Evolutionary conservation across 768 basidiomycete genomes (phyloP).

Genomic region (Agrocybe praecox): DNA sequence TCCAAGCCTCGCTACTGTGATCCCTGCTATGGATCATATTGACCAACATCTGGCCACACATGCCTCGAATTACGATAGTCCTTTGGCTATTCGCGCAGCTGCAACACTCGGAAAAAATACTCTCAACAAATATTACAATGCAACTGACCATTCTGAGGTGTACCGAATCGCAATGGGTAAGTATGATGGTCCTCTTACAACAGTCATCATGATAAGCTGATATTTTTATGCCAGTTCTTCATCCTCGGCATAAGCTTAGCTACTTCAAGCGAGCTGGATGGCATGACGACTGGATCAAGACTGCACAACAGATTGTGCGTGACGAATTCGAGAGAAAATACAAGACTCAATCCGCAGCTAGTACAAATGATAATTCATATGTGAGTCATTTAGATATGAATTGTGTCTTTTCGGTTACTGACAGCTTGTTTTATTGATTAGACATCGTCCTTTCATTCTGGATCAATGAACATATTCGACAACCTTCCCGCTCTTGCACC

Average conservation of each 20-base stretch:
- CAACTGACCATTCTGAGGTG: constrained; percentile 30
- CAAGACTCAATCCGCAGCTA: neutral
- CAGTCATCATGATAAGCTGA: neutral
- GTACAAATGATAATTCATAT: no score
- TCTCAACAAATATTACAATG: constrained; percentile 33
- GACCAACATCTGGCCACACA: constrained; percentile 12
- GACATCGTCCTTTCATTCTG: no score
- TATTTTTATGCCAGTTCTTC: constrained; percentile 22
- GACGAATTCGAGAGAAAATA: constrained; percentile 14
- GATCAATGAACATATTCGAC: constrained; percentile 30
- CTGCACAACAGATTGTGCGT: constrained; percentile 14
- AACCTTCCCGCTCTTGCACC: constrained; percentile 23
- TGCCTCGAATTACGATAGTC: neutral
- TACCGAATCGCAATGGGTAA: constrained; percentile 36
- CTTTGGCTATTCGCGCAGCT: constrained; percentile 3
- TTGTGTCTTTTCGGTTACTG: neutral
- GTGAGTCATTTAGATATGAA: no score
- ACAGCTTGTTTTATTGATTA: no score
- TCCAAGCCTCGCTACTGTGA: constrained; percentile 14
- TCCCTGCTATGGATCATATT: constrained; percentile 21
- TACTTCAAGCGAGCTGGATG: constrained; percentile 27
- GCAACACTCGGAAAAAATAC: constrained; percentile 24
- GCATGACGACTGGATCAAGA: constrained; percentile 24
- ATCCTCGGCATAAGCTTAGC: constrained; percentile 28
- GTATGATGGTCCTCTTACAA: constrained; percentile 6